phyloP scores from a whole-genome alignment of 2,329 filamentous ascomycete species.

The Arthrobotrys musiformis region DNA sequence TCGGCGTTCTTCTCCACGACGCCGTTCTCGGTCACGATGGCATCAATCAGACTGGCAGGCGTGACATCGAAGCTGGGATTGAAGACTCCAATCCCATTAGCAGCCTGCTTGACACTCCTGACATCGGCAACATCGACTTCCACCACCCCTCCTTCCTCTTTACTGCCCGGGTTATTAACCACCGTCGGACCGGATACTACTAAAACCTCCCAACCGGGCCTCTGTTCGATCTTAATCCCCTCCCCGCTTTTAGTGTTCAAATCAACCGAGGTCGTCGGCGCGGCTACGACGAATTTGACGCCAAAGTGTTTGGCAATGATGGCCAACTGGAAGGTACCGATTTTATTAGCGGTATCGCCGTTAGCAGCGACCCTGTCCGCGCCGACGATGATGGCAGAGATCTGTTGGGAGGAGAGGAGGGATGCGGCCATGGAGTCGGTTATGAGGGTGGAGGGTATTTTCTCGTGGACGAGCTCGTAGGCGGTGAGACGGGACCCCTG shows the following conservation, averaged over 20 bases:
- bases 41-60: constrained; percentile 86
- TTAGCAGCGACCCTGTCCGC: constrained; percentile 96
- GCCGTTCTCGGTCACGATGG: constrained; percentile 82
- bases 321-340: constrained; percentile 91
- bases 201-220: constrained; percentile 78
- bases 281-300: constrained; percentile 93
- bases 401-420: constrained; percentile 76
- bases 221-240: constrained; percentile 90
- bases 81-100: constrained; percentile 83
- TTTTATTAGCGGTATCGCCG: constrained; percentile 98
- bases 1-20: constrained; percentile 51
- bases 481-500: constrained; percentile 94
- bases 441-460: constrained; percentile 88
- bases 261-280: constrained; percentile 93
- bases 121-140: constrained; percentile 65
- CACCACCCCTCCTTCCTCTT: constrained; percentile 72
- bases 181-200: constrained; percentile 56
- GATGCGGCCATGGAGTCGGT: constrained; percentile 97
- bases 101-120: constrained; percentile 60
- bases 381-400: constrained; percentile 89
- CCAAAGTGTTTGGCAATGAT: constrained; percentile 90
- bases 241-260: constrained; percentile 79
- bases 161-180: constrained; percentile 56
- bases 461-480: constrained; percentile 94
- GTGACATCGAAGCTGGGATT: constrained; percentile 98